Conservation (phyloP, 805 yeast species). For the Lachancea mirantina region DNA sequence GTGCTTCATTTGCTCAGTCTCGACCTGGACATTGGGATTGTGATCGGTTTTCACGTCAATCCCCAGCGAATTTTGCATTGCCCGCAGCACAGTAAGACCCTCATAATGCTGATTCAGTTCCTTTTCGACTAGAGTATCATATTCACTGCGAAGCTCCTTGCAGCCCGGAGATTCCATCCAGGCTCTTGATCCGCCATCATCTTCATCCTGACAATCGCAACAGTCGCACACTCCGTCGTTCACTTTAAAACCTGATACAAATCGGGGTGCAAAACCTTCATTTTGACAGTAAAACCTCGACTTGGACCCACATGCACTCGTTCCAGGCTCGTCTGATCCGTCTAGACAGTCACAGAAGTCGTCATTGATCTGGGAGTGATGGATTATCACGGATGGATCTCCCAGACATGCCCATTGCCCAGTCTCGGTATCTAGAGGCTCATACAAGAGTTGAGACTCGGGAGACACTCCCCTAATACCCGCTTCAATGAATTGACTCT, state of each 20-base stretch:
- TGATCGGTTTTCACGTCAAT: conserved; percentile 9
- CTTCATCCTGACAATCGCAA: conserved; percentile 94
- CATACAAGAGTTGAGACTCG: conserved; percentile 15
- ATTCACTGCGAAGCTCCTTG: conserved; percentile 21
- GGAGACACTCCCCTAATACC: conserved; percentile 22
- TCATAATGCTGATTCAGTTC: conserved; percentile 55
- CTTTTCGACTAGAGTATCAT: conserved; percentile 19
- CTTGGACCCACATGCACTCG: conserved; percentile 59
- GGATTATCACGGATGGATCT: conserved; percentile 57
- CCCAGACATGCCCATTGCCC: conserved; percentile 64
- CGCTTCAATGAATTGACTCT: too few relatives aligned
- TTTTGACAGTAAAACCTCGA: conserved; percentile 66
- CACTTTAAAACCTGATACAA: conserved; percentile 59
- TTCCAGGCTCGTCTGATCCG: conserved; percentile 96
- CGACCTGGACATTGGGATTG: conserved; percentile 13
- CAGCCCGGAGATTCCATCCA: conserved; percentile 4
- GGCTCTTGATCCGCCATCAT: conserved; percentile 5
- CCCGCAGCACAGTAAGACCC: conserved; percentile 37
- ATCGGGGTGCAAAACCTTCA: conserved; percentile 56
- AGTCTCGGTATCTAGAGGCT: conserved; percentile 36
- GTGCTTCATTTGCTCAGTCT: conserved; percentile 3
- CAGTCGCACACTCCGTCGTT: conserved; percentile 95
- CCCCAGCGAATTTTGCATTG: conserved; percentile 14
- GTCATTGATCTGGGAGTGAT: conserved; percentile 67
- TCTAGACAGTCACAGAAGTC: conserved; percentile 95